Evolutionary conservation across 2,329 filamentous ascomycete species (phyloP).

Genomic region (Xenoacremonium recifei): DNA sequence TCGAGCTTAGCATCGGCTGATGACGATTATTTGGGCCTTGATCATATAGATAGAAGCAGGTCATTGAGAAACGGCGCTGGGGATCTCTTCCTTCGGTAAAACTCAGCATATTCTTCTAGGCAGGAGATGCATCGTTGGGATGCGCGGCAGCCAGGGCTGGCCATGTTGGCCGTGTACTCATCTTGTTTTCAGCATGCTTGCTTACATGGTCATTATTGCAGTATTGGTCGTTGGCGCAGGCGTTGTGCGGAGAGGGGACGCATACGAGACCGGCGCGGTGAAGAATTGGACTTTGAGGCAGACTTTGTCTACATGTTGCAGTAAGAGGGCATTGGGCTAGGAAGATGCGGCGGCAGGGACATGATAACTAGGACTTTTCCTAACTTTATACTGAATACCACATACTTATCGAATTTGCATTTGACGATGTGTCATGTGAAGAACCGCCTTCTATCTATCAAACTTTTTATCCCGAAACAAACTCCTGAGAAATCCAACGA

Average conservation of each 20-base stretch:
- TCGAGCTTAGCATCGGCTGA: constrained; percentile 51
- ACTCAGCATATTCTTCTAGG: no score
- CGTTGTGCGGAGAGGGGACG: constrained; percentile 10
- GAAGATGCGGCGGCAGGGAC: constrained; percentile 4
- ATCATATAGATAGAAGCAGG: constrained; percentile 63
- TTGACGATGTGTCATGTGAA: no score
- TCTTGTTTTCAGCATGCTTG: constrained; percentile 11
- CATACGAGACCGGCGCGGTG: constrained; percentile 8
- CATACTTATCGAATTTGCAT: not conserved
- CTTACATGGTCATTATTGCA: constrained; percentile 7
- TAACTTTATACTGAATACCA: not conserved
- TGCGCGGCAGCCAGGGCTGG: constrained; percentile 5
- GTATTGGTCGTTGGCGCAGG: constrained; percentile 9
- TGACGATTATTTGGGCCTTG: constrained; percentile 63
- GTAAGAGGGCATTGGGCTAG: constrained; percentile 8
- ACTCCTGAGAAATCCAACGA: no score
- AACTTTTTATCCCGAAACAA: no score
- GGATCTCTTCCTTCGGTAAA: constrained; percentile 59
- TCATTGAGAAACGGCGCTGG: constrained; percentile 57
- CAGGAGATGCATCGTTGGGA: not conserved
- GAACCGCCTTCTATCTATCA: no score
- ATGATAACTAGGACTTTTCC: not conserved
- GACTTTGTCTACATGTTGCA: constrained; percentile 4
- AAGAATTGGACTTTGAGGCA: constrained; percentile 8
- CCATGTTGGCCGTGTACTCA: constrained; percentile 5